These are phyloP conservation scores for Saraca asoca DNA, from an alignment of 331 rosid species.

Conservation along the genomic window DNA sequence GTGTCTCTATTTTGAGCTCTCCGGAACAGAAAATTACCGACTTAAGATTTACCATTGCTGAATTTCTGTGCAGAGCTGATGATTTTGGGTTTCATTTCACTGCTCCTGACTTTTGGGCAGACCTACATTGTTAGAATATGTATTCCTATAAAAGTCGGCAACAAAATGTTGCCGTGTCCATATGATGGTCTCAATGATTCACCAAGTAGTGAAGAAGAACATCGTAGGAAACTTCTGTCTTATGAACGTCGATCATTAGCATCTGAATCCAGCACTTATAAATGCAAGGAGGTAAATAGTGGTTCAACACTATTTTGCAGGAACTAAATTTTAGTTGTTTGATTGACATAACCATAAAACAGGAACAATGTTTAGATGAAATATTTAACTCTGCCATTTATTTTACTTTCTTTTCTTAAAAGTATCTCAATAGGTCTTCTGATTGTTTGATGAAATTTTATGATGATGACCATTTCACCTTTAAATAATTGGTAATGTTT, in stretches of 20 bases:
- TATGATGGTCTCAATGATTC: background rate
- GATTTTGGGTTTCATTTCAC: constrained; percentile 94
- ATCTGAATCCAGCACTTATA: constrained; percentile 33
- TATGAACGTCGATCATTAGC: constrained; percentile 63
- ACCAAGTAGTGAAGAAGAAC: constrained; percentile 37
- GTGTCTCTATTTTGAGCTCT: background rate
- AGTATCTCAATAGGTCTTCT: too few relatives aligned
- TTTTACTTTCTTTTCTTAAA: background rate
- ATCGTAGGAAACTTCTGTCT: constrained; percentile 58
- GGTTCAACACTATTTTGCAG: too few relatives aligned
- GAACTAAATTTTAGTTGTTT: background rate
- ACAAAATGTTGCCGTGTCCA: constrained; percentile 77
- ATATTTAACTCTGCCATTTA: too few relatives aligned
- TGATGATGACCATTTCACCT: too few relatives aligned
- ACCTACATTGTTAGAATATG: constrained; percentile 72
- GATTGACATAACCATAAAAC: background rate
- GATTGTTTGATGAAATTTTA: too few relatives aligned
- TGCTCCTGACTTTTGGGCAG: constrained; percentile 77
- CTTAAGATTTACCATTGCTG: constrained; percentile 5
- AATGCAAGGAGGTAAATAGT: constrained; percentile 56
- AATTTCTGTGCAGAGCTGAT: constrained; percentile 73
- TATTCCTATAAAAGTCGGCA: constrained; percentile 46
- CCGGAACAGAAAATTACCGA: background rate
- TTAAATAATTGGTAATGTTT: too few relatives aligned
- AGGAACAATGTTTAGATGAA: too few relatives aligned